phyloP scores from a whole-genome alignment of 805 yeast species.

The Kuraishia ogatae region DNA sequence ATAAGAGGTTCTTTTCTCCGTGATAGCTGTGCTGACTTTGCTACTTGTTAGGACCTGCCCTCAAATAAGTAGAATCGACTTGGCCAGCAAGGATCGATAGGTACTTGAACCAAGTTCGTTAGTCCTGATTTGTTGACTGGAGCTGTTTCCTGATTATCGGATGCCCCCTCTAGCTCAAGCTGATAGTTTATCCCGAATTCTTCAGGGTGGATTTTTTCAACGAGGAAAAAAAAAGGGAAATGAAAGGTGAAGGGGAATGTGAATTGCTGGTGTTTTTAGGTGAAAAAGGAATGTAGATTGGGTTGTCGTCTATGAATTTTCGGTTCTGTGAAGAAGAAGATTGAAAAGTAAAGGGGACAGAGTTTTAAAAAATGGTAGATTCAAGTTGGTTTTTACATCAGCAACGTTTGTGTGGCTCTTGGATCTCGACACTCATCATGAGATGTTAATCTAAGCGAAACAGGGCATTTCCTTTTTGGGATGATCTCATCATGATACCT shows the following conservation, averaged over 20 bases:
- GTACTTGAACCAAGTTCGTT: background rate
- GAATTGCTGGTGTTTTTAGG: background rate
- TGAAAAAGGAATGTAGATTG: background rate
- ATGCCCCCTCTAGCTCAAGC: background rate
- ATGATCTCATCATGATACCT: background rate
- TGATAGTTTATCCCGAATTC: background rate
- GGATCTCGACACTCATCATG: background rate
- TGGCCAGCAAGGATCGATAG: background rate
- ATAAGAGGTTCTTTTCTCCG: too few species aligned
- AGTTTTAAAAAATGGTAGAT: background rate
- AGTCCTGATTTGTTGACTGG: background rate
- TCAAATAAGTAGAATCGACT: background rate
- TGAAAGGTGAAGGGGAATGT: background rate
- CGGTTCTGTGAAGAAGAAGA: background rate
- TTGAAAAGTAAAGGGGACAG: background rate
- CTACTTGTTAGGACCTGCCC: background rate
- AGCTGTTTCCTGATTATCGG: background rate
- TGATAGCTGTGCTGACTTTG: background rate
- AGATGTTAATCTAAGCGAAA: background rate
- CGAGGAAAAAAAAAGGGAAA: background rate
- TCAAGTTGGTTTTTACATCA: background rate
- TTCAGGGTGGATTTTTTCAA: background rate
- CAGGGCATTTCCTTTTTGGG: background rate
- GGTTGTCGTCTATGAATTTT: background rate
- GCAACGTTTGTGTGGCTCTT: background rate